Base-by-base conservation (phyloP, 148 eudicot genomes). In the Silene latifolia region DNA sequence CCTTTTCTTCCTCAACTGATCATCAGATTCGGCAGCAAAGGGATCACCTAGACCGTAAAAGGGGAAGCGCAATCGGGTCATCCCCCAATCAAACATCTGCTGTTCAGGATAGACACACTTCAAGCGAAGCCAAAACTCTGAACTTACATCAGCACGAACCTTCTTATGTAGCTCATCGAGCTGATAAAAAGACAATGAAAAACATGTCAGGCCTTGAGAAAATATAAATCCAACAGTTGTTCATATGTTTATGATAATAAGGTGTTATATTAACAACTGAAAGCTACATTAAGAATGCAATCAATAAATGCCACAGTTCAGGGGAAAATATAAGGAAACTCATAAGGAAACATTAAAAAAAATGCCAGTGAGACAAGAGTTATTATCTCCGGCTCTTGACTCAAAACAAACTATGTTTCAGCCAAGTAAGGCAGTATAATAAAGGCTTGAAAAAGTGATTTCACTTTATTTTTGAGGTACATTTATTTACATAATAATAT, bases 71-170 rank as follows among this genome's bases (percentile, higher is more conserved):
- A 92, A 81, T 56, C 98, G 83, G 77, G 83, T 85, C 97, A 92
- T 89, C 64, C 98, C 95, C 93, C 99, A 96, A 78, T 96, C 99
- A 85, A 84, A 96, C 71, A 96, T 76, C 83, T 92, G 92, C 78
- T 88, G 82, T 24, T 90, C 93, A 54, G 98, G 95, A 80, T 84
- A 80, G 70, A 88, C 89, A 81, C 99, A 96, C 63, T 78, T 87
- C 77, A 85, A 75, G 59, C 93, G 91, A 74, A 96, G 93, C 99
- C 94, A 92, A 78, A 89, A 89, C 72, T 96, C 99, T 78, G 97
- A 80, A 83, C 93, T 89, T 56, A 96, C 93, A 76, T 88, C 94
- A 74, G 88, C 85, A 63, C 98, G 90, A 20, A 96, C 93, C 80
- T 92, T 96, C 66, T 76, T 85, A 80, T 96, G 99, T 81, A 96